Evolutionary conservation across 768 basidiomycete genomes (phyloP).

Genomic region (Tylopilus balloui): DNA sequence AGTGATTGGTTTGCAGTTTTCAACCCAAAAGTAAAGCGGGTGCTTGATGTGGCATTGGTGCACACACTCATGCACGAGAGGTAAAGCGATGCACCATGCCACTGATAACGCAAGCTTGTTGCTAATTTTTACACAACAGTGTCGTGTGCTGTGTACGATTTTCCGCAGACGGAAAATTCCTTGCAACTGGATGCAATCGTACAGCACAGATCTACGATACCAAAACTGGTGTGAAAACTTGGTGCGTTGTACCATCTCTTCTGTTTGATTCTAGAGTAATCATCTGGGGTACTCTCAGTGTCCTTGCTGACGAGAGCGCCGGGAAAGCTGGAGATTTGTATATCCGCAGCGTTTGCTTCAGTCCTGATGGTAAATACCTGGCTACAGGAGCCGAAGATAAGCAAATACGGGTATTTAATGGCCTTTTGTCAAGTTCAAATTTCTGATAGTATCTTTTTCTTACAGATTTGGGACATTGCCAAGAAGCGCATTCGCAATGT

Average conservation of each 20-base stretch:
- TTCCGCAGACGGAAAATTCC: conserved; percentile 87
- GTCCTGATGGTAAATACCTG: conserved; percentile 64
- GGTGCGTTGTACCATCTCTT: conserved; percentile 44
- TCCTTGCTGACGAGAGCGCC: conserved; percentile 72
- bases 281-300: conserved; percentile 38
- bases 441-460: conserved; percentile 11
- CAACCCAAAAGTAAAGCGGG: conserved; percentile 74
- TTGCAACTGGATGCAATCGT: conserved; percentile 95
- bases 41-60: conserved; percentile 72
- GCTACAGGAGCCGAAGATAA: conserved; percentile 89
- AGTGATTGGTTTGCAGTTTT: conserved; percentile 87
- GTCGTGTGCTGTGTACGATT: conserved; percentile 91
- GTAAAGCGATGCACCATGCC: conserved; percentile 37
- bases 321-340: conserved; percentile 79
- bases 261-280: conserved; percentile 3
- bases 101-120: neutral
- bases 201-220: conserved; percentile 95
- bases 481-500: conserved; percentile 73
- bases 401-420: conserved; percentile 69
- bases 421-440: neutral
- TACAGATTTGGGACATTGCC: conserved; percentile 87
- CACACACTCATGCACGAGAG: conserved; percentile 91
- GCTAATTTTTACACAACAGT: conserved; percentile 33
- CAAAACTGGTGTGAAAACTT: conserved; percentile 78
- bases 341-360: conserved; percentile 81